Conservation (phyloP, 2,329 filamentous ascomycete species). For the Penicillium oxalicum region DNA sequence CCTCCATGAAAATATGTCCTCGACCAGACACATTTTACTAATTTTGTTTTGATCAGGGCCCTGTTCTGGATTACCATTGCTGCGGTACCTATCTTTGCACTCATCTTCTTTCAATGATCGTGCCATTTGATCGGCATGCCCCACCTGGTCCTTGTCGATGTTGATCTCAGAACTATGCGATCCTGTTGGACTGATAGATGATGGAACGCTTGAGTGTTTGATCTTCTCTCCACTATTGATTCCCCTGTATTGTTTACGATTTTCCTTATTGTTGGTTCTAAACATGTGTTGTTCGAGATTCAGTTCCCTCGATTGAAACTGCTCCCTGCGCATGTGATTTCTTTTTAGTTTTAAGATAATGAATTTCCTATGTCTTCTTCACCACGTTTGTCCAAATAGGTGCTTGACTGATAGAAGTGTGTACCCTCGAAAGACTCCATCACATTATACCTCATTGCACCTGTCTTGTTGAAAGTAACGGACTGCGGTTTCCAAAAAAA, state of each 20-base stretch:
- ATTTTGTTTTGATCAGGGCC: conserved; percentile 27
- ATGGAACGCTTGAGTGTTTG: conserved; percentile 14
- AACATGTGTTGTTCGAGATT: conserved; percentile 15
- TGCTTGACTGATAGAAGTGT: conserved; percentile 4
- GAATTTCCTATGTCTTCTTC: conserved; percentile 23
- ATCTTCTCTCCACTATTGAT: conserved; percentile 20
- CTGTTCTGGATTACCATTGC: conserved; percentile 28
- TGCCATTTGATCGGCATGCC: conserved; percentile 15
- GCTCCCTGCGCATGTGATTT: conserved; percentile 1
- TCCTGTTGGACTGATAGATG: conserved; percentile 7
- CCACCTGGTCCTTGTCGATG: conserved; percentile 1
- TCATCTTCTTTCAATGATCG: conserved; percentile 26
- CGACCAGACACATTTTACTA: conserved; percentile 21
- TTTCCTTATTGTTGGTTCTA: conserved; percentile 15
- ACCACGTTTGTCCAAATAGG: conserved; percentile 10
- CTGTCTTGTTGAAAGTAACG: conserved; percentile 5
- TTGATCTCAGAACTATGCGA: neutral
- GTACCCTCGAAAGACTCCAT: neutral
- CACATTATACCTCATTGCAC: conserved; percentile 10
- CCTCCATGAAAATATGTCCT: conserved; percentile 3
- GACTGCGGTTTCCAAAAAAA: neutral
- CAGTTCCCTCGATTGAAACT: conserved; percentile 7
- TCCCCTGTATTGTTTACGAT: conserved; percentile 33
- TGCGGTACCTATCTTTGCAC: conserved; percentile 26
- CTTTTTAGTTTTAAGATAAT: conserved; percentile 7